Percentiles rank a stretch among this genome's conserved stretches.
These are phyloP conservation scores for Butyriboletus loyo DNA, from an alignment of 768 basidiomycete species.

Conservation along the genomic window DNA sequence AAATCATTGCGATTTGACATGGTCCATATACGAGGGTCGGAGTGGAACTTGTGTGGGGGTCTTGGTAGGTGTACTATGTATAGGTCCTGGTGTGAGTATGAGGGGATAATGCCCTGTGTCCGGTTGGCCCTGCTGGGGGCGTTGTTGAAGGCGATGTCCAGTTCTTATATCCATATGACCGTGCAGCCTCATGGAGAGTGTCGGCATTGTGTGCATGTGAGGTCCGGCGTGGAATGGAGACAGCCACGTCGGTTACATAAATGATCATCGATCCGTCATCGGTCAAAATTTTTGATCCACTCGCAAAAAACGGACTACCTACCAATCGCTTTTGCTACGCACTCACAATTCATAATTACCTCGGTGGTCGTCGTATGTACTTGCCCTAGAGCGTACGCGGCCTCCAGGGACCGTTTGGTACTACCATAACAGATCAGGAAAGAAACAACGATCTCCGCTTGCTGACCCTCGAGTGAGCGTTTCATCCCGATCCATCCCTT, in stretches of 20 bases:
- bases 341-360: slow-evolving; percentile 9
- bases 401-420: slow-evolving; percentile 36
- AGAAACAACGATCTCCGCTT: slow-evolving; percentile 80
- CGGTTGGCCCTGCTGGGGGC: slow-evolving; percentile 11
- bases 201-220: slow-evolving; percentile 4
- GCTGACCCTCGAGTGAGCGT: slow-evolving; percentile 70
- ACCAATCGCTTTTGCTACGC: slow-evolving; percentile 27
- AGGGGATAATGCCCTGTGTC: slow-evolving; percentile 16
- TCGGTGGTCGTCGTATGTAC: slow-evolving; percentile 21
- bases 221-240: slow-evolving; percentile 8
- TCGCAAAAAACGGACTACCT: background rate
- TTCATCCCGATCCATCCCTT: slow-evolving; percentile 20
- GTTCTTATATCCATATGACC: slow-evolving; percentile 12
- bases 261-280: slow-evolving; percentile 9
- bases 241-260: slow-evolving; percentile 19
- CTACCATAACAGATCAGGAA: slow-evolving; percentile 74
- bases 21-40: slow-evolving; percentile 11
- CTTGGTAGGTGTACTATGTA: slow-evolving; percentile 14
- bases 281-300: slow-evolving; percentile 17
- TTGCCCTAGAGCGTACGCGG: slow-evolving; percentile 30
- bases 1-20: slow-evolving; percentile 12
- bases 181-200: slow-evolving; percentile 12
- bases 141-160: slow-evolving; percentile 18
- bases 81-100: slow-evolving; percentile 9
- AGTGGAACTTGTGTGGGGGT: slow-evolving; percentile 20